Percentiles rank a stretch among this genome's conserved stretches.
Conservation (phyloP, 2,329 filamentous ascomycete genomes). For the Verticillium dahliae region DNA sequence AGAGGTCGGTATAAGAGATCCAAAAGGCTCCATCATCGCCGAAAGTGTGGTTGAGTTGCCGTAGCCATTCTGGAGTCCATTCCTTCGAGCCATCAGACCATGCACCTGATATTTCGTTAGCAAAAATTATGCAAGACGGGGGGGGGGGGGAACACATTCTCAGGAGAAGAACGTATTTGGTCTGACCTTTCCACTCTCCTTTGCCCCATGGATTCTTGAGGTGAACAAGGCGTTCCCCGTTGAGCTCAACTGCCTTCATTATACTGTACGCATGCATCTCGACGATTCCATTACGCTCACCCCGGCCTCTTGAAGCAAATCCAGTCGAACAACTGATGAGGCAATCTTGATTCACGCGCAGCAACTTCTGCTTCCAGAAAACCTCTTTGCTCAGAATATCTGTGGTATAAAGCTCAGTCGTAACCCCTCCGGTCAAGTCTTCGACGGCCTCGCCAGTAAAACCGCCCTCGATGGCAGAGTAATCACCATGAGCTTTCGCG, state of each 20-base stretch:
- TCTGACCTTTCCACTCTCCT: conserved; percentile 66
- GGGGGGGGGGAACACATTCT: too few relatives aligned
- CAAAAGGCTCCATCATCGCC: conserved; percentile 57
- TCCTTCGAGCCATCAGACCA: conserved; percentile 62
- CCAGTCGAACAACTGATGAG: conserved; percentile 57
- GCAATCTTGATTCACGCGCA: conserved; percentile 73
- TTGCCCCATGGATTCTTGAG: conserved; percentile 76
- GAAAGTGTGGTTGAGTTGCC: conserved; percentile 57
- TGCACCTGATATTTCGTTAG: conserved; percentile 10
- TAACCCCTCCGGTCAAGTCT: conserved; percentile 59
- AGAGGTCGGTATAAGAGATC: conserved; percentile 38
- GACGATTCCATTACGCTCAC: conserved; percentile 48
- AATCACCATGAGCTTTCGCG: conserved; percentile 77
- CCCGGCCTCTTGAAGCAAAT: conserved; percentile 35
- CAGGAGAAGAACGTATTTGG: conserved; percentile 50
- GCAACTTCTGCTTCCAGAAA: conserved; percentile 75
- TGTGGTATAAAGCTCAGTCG: conserved; percentile 56
- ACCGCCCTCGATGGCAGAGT: conserved; percentile 66
- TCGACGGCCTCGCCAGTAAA: conserved; percentile 56
- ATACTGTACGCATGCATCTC: conserved; percentile 57
- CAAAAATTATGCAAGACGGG: too few relatives aligned
- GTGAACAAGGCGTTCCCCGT: conserved; percentile 57
- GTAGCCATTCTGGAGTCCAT: conserved; percentile 69
- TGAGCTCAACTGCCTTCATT: conserved; percentile 50
- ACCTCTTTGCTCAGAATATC: conserved; percentile 62